phyloP scores from a whole-genome alignment of 2,329 filamentous ascomycete genomes.

The Colletotrichum neosansevieriae region DNA sequence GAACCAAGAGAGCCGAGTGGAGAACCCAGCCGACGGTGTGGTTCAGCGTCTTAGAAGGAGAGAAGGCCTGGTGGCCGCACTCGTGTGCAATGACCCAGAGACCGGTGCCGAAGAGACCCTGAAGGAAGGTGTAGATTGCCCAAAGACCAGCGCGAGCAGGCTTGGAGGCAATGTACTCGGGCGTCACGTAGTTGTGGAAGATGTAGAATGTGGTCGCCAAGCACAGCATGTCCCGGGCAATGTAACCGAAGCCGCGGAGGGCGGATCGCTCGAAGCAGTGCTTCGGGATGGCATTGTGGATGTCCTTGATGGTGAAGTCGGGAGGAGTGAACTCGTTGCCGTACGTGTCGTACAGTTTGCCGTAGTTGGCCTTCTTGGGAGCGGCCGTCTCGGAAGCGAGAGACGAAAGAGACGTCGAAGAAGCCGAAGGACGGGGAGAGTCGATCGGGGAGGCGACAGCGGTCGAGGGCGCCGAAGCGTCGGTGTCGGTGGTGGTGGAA shows the following conservation, averaged over 20 bases:
- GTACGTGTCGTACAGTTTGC: constrained; percentile 87
- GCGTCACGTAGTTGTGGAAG: constrained; percentile 91
- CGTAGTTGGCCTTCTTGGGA: constrained; percentile 59
- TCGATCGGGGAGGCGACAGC: constrained; percentile 69
- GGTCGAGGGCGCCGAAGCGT: constrained; percentile 65
- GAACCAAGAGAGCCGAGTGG: constrained; percentile 89
- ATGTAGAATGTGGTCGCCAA: constrained; percentile 84
- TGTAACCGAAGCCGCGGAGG: constrained; percentile 81
- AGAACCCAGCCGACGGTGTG: constrained; percentile 92
- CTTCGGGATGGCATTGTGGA: constrained; percentile 95
- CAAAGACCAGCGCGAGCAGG: constrained; percentile 74
- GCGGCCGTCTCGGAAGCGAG: constrained; percentile 75
- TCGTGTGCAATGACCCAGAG: constrained; percentile 98
- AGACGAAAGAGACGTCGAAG: constrained; percentile 92
- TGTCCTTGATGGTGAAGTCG: constrained; percentile 97
- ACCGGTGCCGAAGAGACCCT: constrained; percentile 94
- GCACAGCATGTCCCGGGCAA: constrained; percentile 81
- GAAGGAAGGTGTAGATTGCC: constrained; percentile 78
- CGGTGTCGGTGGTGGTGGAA: constrained; percentile 54
- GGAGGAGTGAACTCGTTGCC: constrained; percentile 95
- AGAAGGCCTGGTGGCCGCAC: constrained; percentile 97
- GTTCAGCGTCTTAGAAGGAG: constrained; percentile 89
- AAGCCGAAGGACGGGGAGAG: constrained; percentile 74
- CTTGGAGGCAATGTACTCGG: constrained; percentile 81
- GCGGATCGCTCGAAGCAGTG: constrained; percentile 95